Conservation (phyloP, 2,329 filamentous ascomycete genomes). For the Lasiodiplodia theobromae region DNA sequence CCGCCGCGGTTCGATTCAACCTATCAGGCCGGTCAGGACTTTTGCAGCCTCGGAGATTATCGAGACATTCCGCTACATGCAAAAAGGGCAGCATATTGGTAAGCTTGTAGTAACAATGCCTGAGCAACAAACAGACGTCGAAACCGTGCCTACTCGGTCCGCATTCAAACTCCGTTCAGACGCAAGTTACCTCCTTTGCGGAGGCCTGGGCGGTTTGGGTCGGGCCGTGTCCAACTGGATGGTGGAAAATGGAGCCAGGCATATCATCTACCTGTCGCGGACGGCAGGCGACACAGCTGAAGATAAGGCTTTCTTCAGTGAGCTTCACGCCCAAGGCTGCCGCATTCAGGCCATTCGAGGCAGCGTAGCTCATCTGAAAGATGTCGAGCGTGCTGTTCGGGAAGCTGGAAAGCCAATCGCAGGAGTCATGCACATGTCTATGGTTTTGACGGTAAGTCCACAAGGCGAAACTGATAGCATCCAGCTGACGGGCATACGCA, state of each 20-base stretch:
- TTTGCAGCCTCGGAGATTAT: slow-evolving; percentile 37
- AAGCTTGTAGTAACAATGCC: slow-evolving; percentile 47
- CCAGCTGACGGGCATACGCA: slow-evolving; percentile 1
- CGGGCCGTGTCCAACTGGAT: slow-evolving; percentile 34
- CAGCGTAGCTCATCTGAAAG: slow-evolving; percentile 29
- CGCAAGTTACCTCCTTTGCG: slow-evolving; percentile 37
- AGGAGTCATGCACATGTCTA: slow-evolving; percentile 34
- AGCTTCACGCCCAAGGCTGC: slow-evolving; percentile 32
- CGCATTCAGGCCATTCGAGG: slow-evolving; percentile 22
- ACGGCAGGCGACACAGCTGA: slow-evolving; percentile 7
- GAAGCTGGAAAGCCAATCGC: slow-evolving; percentile 14
- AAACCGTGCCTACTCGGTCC: slow-evolving; percentile 1
- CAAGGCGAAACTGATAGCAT: not conserved
- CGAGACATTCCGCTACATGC: slow-evolving; percentile 42
- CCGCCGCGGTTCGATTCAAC: slow-evolving; percentile 24
- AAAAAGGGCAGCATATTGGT: slow-evolving; percentile 47
- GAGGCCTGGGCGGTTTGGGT: slow-evolving; percentile 39
- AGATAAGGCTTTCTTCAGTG: slow-evolving; percentile 26
- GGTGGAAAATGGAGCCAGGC: slow-evolving; percentile 34
- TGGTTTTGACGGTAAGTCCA: slow-evolving; percentile 22
- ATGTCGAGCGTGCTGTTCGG: not conserved
- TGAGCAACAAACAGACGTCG: slow-evolving; percentile 19
- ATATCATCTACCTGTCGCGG: slow-evolving; percentile 32
- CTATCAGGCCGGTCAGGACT: slow-evolving; percentile 40
- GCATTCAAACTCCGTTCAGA: not conserved